Base-by-base conservation (phyloP, 2,329 filamentous ascomycete genomes). In the Harringtonia aguacate region DNA sequence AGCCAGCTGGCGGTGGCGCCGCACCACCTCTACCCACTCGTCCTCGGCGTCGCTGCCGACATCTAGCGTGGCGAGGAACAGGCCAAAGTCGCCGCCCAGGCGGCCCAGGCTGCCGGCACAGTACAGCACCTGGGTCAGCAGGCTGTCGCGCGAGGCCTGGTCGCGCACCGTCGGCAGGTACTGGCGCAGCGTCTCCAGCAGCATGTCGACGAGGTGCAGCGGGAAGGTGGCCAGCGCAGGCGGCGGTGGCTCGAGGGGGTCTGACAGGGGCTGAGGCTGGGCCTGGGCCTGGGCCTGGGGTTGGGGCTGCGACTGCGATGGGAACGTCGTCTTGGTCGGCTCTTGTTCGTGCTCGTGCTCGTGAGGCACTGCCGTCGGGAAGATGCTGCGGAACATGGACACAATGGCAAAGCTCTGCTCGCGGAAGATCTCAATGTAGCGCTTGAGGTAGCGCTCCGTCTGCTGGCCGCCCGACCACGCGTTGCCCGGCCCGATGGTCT, bases 321-420 rank as follows among this genome's bases (percentile, higher is more conserved):
- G 33, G 15, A 17, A 8, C n/a, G 17, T 35, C 33, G 3, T n/a
- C n/a, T 36, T 12, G 9, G 34, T 21, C 15, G 30, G 24, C 7
- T 41, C 29, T 22, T 4, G 14, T 3, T 8, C 13, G 5, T 7
- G 8, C 2, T 34, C 20, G 8, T 6, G 4, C 18, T 37, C 21
- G 28, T 29, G 13, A 21, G 14, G 6, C 20, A 12, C 4, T 56
- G 53, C 44, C 1, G 75, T 70, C 0, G 84, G 80, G 56, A 94
- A 94, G 44, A 97, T 87, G 55, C 84, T 92, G 55, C 82, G 86
- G 62, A 94, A 95, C 73, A 97, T 87, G 46, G 87, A 94, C 24
- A 97, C 79, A 48, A 97, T 94, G 36, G 83, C 85, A 61, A 98
- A 98, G 58, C 86, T 95, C 62, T 98, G 92, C 63, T 98, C 92